These are phyloP conservation scores for Shiraia bambusicola DNA, from an alignment of 2,329 filamentous ascomycete species.

Conservation along the genomic window DNA sequence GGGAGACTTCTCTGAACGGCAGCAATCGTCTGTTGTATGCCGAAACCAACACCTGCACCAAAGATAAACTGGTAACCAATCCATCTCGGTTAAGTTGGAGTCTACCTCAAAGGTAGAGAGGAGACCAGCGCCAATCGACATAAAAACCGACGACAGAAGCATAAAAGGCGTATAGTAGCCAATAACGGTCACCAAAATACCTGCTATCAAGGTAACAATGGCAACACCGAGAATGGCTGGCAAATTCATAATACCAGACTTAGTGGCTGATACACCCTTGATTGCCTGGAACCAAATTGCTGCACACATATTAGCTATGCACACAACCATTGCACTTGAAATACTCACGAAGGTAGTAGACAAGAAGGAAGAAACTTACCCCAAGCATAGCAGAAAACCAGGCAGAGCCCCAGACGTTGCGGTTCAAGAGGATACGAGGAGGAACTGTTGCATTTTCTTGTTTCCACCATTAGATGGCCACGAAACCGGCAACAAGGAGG, in stretches of 20 bases:
- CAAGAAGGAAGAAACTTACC: constrained; percentile 48
- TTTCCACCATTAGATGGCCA: constrained; percentile 48
- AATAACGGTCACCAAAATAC: constrained; percentile 43
- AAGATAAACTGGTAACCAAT: constrained; percentile 46
- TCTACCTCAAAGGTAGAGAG: constrained; percentile 47
- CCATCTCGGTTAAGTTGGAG: constrained; percentile 41
- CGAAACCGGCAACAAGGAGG: constrained; percentile 47
- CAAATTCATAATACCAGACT: constrained; percentile 53
- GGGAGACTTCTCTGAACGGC: constrained; percentile 50
- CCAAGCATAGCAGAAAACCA: constrained; percentile 47
- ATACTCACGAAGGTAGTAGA: constrained; percentile 46
- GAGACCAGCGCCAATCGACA: constrained; percentile 51
- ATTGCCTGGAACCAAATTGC: constrained; percentile 55
- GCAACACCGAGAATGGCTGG: constrained; percentile 51
- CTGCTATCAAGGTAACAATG: constrained; percentile 46
- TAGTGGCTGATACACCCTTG: constrained; percentile 48
- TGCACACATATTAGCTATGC: constrained; percentile 15
- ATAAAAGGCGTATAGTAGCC: constrained; percentile 56
- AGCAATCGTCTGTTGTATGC: constrained; percentile 52
- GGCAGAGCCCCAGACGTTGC: constrained; percentile 47
- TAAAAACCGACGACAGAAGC: constrained; percentile 45
- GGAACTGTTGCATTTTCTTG: constrained; percentile 50
- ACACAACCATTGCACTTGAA: neutral
- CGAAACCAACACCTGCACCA: constrained; percentile 49
- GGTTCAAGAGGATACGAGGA: constrained; percentile 49